Conservation (phyloP, 2,329 filamentous ascomycete genomes). For the Didymella keratinophila region DNA sequence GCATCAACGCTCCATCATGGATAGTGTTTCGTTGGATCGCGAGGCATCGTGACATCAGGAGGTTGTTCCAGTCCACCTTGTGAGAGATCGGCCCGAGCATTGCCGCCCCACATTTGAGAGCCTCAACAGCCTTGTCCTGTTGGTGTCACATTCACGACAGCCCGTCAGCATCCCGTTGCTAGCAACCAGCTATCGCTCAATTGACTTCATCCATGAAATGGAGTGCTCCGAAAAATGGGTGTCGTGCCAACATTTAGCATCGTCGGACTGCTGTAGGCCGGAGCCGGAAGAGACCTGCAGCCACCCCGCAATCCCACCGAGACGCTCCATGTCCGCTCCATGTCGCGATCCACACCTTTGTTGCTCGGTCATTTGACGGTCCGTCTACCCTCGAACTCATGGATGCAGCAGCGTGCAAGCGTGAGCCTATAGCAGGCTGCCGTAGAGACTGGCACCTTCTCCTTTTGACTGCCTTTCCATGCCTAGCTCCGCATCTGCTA, state of each 20-base stretch:
- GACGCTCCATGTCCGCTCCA: constrained; percentile 14
- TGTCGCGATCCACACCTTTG: constrained; percentile 12
- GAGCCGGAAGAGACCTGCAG: constrained; percentile 11
- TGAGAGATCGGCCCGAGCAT: neutral
- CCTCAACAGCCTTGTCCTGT: neutral
- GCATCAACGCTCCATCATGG: too few species aligned
- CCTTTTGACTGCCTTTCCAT: neutral
- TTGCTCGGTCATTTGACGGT: constrained; percentile 17
- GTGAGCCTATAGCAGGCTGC: constrained; percentile 8
- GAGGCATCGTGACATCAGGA: neutral
- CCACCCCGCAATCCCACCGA: constrained; percentile 20
- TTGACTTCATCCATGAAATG: neutral
- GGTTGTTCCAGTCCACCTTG: neutral
- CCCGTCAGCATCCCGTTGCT: neutral
- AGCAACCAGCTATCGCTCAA: neutral
- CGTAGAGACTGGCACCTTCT: constrained; percentile 1
- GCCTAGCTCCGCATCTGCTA: constrained; percentile 6
- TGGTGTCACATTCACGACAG: neutral
- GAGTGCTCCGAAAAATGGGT: neutral
- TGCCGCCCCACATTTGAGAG: neutral
- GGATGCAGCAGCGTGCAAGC: neutral
- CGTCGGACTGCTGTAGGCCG: neutral
- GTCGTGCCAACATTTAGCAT: constrained; percentile 9
- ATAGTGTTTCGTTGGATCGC: neutral
- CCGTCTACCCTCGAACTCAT: neutral